Evolutionary conservation across 305 asterid species (phyloP).

Genomic region (Fraxinus angustifolia): DNA sequence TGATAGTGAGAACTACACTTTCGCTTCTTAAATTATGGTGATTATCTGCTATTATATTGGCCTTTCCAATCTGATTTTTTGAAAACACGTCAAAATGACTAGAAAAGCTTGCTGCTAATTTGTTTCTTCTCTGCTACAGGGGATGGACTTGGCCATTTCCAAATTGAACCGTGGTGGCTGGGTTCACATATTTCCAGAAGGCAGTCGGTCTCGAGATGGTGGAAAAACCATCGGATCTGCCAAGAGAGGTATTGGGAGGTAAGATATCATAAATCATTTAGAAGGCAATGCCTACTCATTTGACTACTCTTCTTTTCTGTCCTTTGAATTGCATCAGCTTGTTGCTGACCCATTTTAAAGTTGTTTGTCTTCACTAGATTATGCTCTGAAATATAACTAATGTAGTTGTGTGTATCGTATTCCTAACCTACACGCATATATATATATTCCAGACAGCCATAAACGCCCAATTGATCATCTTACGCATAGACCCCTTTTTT

Average conservation of each 20-base stretch:
- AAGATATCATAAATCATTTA: slow-evolving; percentile 4
- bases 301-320: not conserved
- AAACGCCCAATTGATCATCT: not conserved
- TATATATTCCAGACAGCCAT: not conserved
- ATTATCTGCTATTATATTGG: not conserved
- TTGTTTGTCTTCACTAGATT: slow-evolving; percentile 11
- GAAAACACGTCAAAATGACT: not conserved
- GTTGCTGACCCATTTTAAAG: slow-evolving; percentile 15
- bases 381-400: not conserved
- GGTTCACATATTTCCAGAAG: slow-evolving; percentile 98
- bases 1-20: not conserved
- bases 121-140: slow-evolving; percentile 43
- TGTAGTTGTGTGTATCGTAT: not conserved
- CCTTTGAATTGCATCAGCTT: slow-evolving; percentile 6
- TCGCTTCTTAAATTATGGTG: not conserved
- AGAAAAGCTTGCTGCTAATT: slow-evolving; percentile 22
- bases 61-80: not conserved
- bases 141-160: slow-evolving; percentile 92
- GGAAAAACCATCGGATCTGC: slow-evolving; percentile 76
- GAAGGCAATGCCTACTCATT: not conserved
- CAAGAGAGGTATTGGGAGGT: slow-evolving; percentile 92
- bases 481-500: not conserved
- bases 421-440: not conserved
- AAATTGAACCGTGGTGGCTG: slow-evolving; percentile 87
- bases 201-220: slow-evolving; percentile 95